A percentile compares a stretch with the other conserved stretches of the same genome.
Evolutionary conservation across 306 rosid genomes (phyloP).

Genomic region (Sindora glabra): DNA sequence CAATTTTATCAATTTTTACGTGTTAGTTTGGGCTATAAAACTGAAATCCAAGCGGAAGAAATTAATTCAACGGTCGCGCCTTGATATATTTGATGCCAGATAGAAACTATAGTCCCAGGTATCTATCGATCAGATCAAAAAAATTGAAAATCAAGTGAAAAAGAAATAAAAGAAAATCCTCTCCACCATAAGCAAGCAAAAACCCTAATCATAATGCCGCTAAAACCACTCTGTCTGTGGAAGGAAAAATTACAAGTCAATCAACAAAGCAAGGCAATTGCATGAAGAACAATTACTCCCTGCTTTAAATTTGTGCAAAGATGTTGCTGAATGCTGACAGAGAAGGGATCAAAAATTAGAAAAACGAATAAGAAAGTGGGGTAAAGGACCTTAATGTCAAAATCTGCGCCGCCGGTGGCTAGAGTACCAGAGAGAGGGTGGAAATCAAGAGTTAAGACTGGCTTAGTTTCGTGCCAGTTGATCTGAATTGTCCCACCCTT

Average conservation of each 20-base stretch:
- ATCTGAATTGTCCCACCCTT: conserved; percentile 90
- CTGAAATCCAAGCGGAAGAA: background rate
- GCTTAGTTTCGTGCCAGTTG: conserved; percentile 79
- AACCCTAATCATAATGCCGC: background rate
- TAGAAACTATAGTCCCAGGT: background rate
- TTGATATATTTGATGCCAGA: background rate
- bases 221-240: background rate
- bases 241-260: background rate
- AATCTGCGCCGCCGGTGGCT: conserved; percentile 98
- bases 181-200: too few relatives aligned
- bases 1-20: background rate
- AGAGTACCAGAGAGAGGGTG: conserved; percentile 64
- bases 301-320: background rate
- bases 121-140: background rate
- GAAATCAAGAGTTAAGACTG: conserved; percentile 76
- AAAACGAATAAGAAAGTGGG: background rate
- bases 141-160: background rate
- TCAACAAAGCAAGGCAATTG: background rate
- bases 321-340: background rate
- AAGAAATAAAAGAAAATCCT: background rate
- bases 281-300: background rate
- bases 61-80: background rate
- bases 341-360: background rate
- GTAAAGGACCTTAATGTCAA: conserved; percentile 82
- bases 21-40: too few relatives aligned